phyloP scores from a whole-genome alignment of 1,284 basidiomycete genomes.

The Irpex lacteus region DNA sequence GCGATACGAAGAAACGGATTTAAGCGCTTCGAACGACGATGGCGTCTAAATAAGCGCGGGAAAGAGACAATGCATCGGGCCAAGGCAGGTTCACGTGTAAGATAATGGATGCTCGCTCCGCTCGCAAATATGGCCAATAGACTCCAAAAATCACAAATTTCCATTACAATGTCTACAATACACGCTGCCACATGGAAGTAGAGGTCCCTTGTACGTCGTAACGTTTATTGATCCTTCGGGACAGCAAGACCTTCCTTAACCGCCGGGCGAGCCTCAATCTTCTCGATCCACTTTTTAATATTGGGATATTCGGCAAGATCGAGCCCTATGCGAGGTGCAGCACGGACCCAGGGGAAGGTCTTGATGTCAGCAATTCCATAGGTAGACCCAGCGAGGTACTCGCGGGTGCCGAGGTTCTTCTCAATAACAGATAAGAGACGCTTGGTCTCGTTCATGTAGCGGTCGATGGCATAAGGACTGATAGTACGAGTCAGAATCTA shows the following conservation, averaged over 20 bases:
- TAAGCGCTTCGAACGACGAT: too few relatives aligned
- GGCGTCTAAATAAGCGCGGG: too few relatives aligned
- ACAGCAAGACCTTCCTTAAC: constrained; percentile 30
- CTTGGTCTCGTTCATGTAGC: constrained; percentile 75
- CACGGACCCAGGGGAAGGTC: constrained; percentile 1
- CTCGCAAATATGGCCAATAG: too few relatives aligned
- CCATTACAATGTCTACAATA: background rate
- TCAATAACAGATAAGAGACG: constrained; percentile 78
- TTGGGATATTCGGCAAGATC: constrained; percentile 44
- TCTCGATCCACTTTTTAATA: constrained; percentile 47
- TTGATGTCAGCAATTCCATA: constrained; percentile 6
- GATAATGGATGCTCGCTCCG: too few relatives aligned
- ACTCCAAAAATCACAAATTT: too few relatives aligned
- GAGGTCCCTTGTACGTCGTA: background rate
- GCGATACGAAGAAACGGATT: too few relatives aligned
- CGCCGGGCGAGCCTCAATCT: constrained; percentile 36
- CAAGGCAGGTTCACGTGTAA: too few relatives aligned
- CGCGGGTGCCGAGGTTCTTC: constrained; percentile 57
- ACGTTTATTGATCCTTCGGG: background rate
- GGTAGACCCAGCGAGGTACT: constrained; percentile 49
- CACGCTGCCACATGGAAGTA: background rate
- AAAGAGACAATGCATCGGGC: too few relatives aligned
- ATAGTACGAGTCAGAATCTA: background rate
- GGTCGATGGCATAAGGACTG: constrained; percentile 28
- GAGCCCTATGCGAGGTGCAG: background rate